Percentiles rank a stretch among this genome's conserved stretches.
phyloP scores from a whole-genome alignment of 1,284 basidiomycete species.

The Cryptococcus wingfieldii region DNA sequence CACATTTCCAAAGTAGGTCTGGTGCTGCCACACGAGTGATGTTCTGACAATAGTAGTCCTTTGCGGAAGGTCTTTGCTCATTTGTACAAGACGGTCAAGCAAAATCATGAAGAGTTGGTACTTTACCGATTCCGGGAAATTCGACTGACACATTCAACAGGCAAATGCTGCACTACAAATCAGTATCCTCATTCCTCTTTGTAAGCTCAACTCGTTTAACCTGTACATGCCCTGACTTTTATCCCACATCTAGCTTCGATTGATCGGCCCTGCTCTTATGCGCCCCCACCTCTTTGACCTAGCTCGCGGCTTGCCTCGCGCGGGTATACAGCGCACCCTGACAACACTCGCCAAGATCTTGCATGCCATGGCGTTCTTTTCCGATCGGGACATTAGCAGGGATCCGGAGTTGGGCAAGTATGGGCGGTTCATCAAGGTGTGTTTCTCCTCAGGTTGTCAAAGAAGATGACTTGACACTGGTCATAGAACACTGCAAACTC shows the following conservation, averaged over 20 bases:
- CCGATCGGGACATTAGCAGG: conserved; percentile 17
- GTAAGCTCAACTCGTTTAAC: conserved; percentile 5
- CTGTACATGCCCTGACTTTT: neutral
- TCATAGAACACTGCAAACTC: neutral
- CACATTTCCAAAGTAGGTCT: conserved; percentile 24
- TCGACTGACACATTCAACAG: neutral
- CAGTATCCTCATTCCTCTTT: conserved; percentile 37
- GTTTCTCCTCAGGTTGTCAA: neutral
- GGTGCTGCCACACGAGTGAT: neutral
- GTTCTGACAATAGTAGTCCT: conserved; percentile 8
- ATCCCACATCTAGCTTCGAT: conserved; percentile 22
- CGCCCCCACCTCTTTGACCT: conserved; percentile 33
- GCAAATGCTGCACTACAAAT: conserved; percentile 25
- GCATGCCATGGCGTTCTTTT: conserved; percentile 35
- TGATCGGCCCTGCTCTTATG: conserved; percentile 36
- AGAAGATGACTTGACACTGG: neutral
- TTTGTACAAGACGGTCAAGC: conserved; percentile 23
- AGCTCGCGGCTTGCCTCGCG: conserved; percentile 17
- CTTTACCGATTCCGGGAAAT: neutral
- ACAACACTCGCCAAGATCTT: conserved; percentile 33
- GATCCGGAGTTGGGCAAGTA: conserved; percentile 24
- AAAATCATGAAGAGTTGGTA: conserved; percentile 21
- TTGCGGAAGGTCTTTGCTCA: conserved; percentile 24
- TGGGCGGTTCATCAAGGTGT: conserved; percentile 18
- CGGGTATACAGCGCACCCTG: conserved; percentile 17